Evolutionary conservation across 1,284 basidiomycete genomes (phyloP), one percentile per base, ranked within the genome.

Genomic region (Paramarasmius palmivorus): DNA sequence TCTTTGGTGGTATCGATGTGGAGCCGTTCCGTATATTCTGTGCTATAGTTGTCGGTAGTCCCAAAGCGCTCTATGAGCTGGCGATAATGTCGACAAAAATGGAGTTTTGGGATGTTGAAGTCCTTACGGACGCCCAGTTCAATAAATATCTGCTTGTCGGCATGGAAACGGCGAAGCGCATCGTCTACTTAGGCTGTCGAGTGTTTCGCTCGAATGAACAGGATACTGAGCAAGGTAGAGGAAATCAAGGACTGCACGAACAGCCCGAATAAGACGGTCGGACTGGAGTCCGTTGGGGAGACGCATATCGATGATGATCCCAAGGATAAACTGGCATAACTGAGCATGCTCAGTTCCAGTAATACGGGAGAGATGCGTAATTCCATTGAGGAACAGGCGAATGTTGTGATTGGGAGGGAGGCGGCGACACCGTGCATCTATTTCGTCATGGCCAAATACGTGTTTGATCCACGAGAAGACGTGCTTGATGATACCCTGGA

Each of bases 331-430:
- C n/a, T n/a, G n/a, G n/a, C n/a, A n/a, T n/a, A n/a, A n/a, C 40
- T 69, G 61, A n/a, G 57, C 57, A 48, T 66, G 68, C 39, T 66
- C 69, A 34, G 49, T 59, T 19, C 70, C 68, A 37, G 63, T 66
- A 19, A 65, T 47, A 9, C 62, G 61, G n/a, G 63, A 64, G 1
- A 73, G 56, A 0, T 47, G 51, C 0, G 65, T 61, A 36, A 77
- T 73, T 0, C 75, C 75, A 9, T 70, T 69, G 3, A 56, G 53
- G 52, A 77, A 76, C 1, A 65, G 54, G 0, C 67, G 64, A 3
- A 72, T 55, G 20, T 67, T 58, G 48, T 69, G 68, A 52, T 73
- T 70, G 1, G 61, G 62, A 1, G 68, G 69, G 1, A 71, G 35
- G 1, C 64, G 52, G 1, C 58, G 58, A 41, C 64, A 68, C 1